phyloP scores from a whole-genome alignment of 1,139 yeast genomes.

The Yamadazyma spencermartinsiae region DNA sequence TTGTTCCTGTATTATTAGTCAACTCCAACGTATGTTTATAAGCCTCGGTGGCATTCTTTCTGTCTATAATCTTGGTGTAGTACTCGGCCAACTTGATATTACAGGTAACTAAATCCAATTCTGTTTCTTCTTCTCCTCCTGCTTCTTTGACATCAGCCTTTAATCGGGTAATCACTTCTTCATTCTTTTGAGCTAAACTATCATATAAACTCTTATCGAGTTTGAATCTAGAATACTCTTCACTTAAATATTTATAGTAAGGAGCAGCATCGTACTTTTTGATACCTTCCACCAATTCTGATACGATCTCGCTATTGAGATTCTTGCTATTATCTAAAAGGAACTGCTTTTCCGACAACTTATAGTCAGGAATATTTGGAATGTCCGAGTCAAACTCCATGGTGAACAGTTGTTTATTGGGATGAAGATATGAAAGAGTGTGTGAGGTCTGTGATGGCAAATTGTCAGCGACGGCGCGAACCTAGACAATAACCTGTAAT shows the following conservation, averaged over 20 bases:
- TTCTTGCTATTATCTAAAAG: slow-evolving; percentile 41
- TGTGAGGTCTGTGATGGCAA: background rate
- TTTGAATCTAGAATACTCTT: slow-evolving; percentile 45
- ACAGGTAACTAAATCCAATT: slow-evolving; percentile 73
- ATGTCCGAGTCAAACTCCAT: slow-evolving; percentile 49
- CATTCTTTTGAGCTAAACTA: slow-evolving; percentile 53
- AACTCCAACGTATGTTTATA: slow-evolving; percentile 74
- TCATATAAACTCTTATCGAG: slow-evolving; percentile 65
- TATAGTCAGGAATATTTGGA: slow-evolving; percentile 74
- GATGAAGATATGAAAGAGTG: slow-evolving; percentile 13
- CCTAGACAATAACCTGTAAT: background rate
- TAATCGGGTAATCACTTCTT: slow-evolving; percentile 53
- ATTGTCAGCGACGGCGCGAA: background rate
- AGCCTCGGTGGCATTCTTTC: slow-evolving; percentile 68
- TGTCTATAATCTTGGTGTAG: slow-evolving; percentile 82
- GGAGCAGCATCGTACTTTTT: slow-evolving; percentile 72
- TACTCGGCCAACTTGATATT: slow-evolving; percentile 85
- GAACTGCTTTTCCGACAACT: slow-evolving; percentile 76
- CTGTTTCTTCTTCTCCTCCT: slow-evolving; percentile 88
- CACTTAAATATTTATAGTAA: slow-evolving; percentile 70
- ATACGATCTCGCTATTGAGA: slow-evolving; percentile 37
- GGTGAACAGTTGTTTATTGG: slow-evolving; percentile 6
- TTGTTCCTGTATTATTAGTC: slow-evolving; percentile 85
- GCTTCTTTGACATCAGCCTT: slow-evolving; percentile 68
- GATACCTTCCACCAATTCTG: slow-evolving; percentile 54